A percentile compares a stretch with the other conserved stretches of the same genome.
These are phyloP conservation scores for Pascua sp. DNA, from an alignment of 1,284 basidiomycete genomes.

Conservation along the genomic window DNA sequence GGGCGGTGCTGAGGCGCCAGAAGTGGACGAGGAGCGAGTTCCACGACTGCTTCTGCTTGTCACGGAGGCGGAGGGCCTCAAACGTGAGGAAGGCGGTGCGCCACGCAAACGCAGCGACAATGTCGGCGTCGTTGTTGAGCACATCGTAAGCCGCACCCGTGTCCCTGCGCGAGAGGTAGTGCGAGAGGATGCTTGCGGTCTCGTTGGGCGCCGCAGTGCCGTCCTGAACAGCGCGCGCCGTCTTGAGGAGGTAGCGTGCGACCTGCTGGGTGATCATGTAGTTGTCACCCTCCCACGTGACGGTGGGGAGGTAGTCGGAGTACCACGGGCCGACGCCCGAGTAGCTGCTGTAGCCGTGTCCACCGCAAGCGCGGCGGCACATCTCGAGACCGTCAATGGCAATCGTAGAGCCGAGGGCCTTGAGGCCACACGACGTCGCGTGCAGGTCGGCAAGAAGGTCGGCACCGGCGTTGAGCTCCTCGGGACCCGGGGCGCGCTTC, in stretches of 20 bases:
- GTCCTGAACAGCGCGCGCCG: slow-evolving; percentile 54
- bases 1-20: slow-evolving; percentile 20
- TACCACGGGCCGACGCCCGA: slow-evolving; percentile 57
- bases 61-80: slow-evolving; percentile 47
- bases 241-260: slow-evolving; percentile 54
- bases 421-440: slow-evolving; percentile 18
- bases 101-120: slow-evolving; percentile 55
- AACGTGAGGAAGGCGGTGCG: slow-evolving; percentile 40
- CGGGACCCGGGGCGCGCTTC: slow-evolving; percentile 15
- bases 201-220: slow-evolving; percentile 57
- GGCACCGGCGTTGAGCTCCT: slow-evolving; percentile 20
- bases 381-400: slow-evolving; percentile 56
- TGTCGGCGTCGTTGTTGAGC: slow-evolving; percentile 54
- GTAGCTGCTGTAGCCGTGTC: slow-evolving; percentile 59
- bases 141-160: slow-evolving; percentile 41
- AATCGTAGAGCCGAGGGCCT: slow-evolving; percentile 46
- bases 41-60: slow-evolving; percentile 39
- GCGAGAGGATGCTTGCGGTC: slow-evolving; percentile 42
- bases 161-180: slow-evolving; percentile 49
- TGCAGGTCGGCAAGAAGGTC: slow-evolving; percentile 20
- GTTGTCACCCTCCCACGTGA: slow-evolving; percentile 58
- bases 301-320: slow-evolving; percentile 55
- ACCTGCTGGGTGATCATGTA: slow-evolving; percentile 55
- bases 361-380: slow-evolving; percentile 55
- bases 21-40: slow-evolving; percentile 23